phyloP scores from a whole-genome alignment of 345 rosid species.

The Arabidopsis thaliana region TAIR10.1 NC_003070.9:22745501-22746000 shows the following conservation, averaged over 20 bases:
- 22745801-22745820: constrained; percentile 84
- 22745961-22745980: not conserved
- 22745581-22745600: not conserved
- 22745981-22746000: constrained; percentile 22
- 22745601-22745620: not conserved
- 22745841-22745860: constrained; percentile 78
- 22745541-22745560: constrained; percentile 78
- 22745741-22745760: constrained; percentile 52
- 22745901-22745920: constrained; percentile 60
- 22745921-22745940: not conserved
- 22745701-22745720: constrained; percentile 54
- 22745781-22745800: constrained; percentile 80
- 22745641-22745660: constrained; percentile 75
- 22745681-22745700: constrained; percentile 73
- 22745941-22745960: constrained; percentile 6
- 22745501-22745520: constrained; percentile 88
- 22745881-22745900: constrained; percentile 81
- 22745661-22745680: constrained; percentile 70
- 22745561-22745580: constrained; percentile 9
- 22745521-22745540: constrained; percentile 80
- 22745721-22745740: constrained; percentile 66
- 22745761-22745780: constrained; percentile 62
- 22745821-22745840: constrained; percentile 77
- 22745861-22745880: constrained; percentile 78
- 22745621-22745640: not conserved